These are phyloP conservation scores for Lunasporangiospora selenospora DNA, from an alignment of 192 early-diverging fungal genomes.

Conservation along the genomic window DNA sequence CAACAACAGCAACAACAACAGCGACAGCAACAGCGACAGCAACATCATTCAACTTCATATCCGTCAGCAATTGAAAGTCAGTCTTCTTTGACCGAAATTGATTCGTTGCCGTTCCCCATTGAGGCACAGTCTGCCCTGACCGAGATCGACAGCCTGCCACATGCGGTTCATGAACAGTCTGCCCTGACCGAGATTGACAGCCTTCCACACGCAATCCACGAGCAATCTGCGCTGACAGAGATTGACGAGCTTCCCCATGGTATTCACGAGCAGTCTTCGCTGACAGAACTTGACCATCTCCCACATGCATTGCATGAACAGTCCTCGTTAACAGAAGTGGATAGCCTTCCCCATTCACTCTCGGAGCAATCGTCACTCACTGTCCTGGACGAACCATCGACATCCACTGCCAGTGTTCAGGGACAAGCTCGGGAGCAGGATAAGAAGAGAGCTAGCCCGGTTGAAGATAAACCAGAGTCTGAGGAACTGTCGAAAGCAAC, in stretches of 20 bases:
- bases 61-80: conserved; percentile 30
- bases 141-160: conserved; percentile 20
- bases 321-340: conserved; percentile 30
- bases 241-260: conserved; percentile 22
- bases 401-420: too few species aligned
- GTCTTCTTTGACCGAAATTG: conserved; percentile 33
- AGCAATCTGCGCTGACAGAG: conserved; percentile 25
- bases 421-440: too few species aligned
- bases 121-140: conserved; percentile 38
- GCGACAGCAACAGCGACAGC: too few species aligned
- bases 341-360: conserved; percentile 20
- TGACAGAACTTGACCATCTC: conserved; percentile 27
- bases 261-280: conserved; percentile 22
- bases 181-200: conserved; percentile 27
- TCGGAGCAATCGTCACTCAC: conserved; percentile 28
- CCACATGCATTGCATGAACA: conserved; percentile 32
- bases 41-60: too few species aligned
- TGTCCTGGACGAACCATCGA: conserved; percentile 7
- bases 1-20: too few species aligned
- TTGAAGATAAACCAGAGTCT: too few species aligned
- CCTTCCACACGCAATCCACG: conserved; percentile 5
- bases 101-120: conserved; percentile 16
- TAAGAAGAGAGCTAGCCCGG: too few species aligned
- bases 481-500: too few species aligned
- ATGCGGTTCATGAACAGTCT: background rate